Base-by-base conservation (phyloP, 257 asterid genomes). In the Solanum etuberosum region DNA sequence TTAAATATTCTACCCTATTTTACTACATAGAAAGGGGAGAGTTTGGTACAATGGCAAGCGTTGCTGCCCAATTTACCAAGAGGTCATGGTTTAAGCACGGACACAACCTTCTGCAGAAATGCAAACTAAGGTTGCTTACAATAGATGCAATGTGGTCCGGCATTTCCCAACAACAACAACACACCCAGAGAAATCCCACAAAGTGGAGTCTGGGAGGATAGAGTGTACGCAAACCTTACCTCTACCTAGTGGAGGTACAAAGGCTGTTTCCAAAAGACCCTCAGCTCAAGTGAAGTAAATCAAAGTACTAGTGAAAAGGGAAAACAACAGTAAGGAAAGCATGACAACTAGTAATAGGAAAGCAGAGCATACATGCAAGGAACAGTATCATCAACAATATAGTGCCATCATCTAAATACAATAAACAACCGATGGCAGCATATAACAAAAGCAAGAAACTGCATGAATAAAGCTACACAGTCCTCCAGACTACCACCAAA, bases 201-300 rank as follows among this genome's bases (percentile, higher is more conserved):
- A 63, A 63, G 1, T 63, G 18, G 70, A 0, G 0, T n/a, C 0
- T 61, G 16, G 8, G 1, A 20, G 5, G 27, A 2, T 20, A 21
- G 1, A 57, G 27, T 21, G 67, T 57, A 57, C 0, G 0, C 27
- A 1, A 0, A 57, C 67, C 25, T 0, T 57, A 57, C 27, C 13
- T 57, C 2, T 57, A 0, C 27, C 67, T 7, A 1, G 13, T 57
- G 27, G 67, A 57, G 67, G 0, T 57, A 57, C 0, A 57, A 0
- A 57, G 67, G 5, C 0, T 57, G 27, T 57, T 57, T 57, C 5
- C 5, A 0, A 57, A 57, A 21, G 71, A n/a, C 2, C 1, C 2
- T 63, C 0, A 9, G 68, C 6, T 61, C 68, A 63, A 63, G 71
- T n/a, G 16, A 63, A 63, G 1, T n/a, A n/a, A 63, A n/a, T 63